Base-by-base conservation (phyloP, 495 filamentous ascomycete species). In the Aspergillus bertholletiae region DNA sequence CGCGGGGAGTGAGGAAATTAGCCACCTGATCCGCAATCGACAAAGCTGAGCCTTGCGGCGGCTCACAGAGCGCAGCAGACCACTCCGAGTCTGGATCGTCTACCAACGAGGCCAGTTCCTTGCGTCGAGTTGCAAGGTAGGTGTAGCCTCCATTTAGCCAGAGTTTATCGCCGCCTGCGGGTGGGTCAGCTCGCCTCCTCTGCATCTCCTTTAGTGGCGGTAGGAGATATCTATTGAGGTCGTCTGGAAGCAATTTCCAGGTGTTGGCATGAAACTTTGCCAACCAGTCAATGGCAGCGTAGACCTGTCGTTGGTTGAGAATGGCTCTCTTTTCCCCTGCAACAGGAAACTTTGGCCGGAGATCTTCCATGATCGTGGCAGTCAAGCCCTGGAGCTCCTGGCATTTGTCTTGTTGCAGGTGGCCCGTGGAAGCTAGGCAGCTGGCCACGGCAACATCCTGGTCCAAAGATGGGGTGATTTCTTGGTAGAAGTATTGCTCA, bases 61-160 rank as follows among this genome's bases (percentile, higher is more conserved):
- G 3, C n/a, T 8, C 40, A 23, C 67, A 71, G 47, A 74, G 6
- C 7, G 56, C 53, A 8, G 54, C 55, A 5, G 60, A 67, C 71
- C 71, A 74, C 54, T 72, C 71, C 9, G 68, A 72, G 30, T 62
- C 41, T 0, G 39, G 44, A 18, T 72, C 69, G 9, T 61, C 35
- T 7, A 35, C 59, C 0, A 74, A 58, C 20, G 64, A 63, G 40
- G 54, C 58, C 15, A 71, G 73, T 54, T 74, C 71, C 46, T 49
- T 65, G 17, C 62, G 54, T 41, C 71, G 64, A 5, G 71, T 74
- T 22, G 69, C 63, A 30, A 74, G 71, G 20, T 74, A 74, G 28
- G 71, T 72, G 40, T 74, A 74, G 7, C 71, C 71, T 5, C 71
- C 71, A 21, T 74, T 74, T 1, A 74, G 58, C 71, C 71, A 74